Conservation (phyloP, 176 grass and related monocot genomes). For the Dendrocalamus sinicus region DNA sequence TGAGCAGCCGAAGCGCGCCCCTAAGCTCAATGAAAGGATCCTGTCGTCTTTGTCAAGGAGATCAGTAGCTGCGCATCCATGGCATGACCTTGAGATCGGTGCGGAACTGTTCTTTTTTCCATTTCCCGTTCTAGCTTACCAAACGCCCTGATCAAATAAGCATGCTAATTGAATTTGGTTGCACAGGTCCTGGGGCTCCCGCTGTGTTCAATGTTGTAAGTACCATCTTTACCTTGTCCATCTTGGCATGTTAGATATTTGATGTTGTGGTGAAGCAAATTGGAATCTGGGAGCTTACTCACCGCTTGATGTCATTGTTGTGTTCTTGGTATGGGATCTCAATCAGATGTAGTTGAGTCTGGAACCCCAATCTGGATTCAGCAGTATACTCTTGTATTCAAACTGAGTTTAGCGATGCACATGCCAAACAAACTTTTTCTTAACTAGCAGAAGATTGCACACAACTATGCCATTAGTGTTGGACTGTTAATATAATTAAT, state of each 20-base stretch:
- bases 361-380: background rate
- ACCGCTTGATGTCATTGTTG: background rate
- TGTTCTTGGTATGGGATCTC: background rate
- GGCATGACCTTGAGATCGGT: slow-evolving; percentile 96
- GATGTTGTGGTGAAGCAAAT: background rate
- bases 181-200: slow-evolving; percentile 69
- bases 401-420: background rate
- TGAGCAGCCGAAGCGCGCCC: slow-evolving; percentile 41
- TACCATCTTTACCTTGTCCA: background rate
- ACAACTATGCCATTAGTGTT: background rate
- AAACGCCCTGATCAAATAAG: background rate
- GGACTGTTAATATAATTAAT: background rate
- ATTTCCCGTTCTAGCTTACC: background rate
- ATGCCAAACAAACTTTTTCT: background rate
- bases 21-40: slow-evolving; percentile 90
- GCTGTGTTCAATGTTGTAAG: slow-evolving; percentile 85
- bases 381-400: background rate
- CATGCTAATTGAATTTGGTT: slow-evolving; percentile 20
- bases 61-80: slow-evolving; percentile 90
- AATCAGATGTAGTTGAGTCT: background rate
- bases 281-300: background rate
- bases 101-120: background rate
- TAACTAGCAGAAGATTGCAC: background rate
- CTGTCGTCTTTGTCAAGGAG: slow-evolving; percentile 84
- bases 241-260: background rate